A percentile compares a stretch with the other conserved stretches of the same genome.
Evolutionary conservation across 768 basidiomycete genomes (phyloP).

Genomic region (Auriculariales sp.): DNA sequence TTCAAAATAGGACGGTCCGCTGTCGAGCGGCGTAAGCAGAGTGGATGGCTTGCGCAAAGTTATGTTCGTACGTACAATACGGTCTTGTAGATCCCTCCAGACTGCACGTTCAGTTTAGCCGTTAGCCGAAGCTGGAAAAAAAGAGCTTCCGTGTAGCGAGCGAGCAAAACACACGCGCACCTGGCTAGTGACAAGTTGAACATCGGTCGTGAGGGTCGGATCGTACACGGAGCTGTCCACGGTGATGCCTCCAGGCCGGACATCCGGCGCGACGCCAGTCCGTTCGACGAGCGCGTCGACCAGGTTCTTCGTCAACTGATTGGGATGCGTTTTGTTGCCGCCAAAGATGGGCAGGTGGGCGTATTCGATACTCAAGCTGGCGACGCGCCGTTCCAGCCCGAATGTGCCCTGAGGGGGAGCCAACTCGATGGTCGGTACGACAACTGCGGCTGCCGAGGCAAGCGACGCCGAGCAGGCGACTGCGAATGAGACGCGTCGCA

Average conservation of each 20-base stretch:
- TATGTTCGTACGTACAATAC: constrained; percentile 10
- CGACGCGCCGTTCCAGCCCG: constrained; percentile 12
- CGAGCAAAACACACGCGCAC: constrained; percentile 6
- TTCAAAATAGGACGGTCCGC: constrained; percentile 15
- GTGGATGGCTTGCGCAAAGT: background rate
- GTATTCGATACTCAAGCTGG: constrained; percentile 17
- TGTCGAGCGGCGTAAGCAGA: background rate
- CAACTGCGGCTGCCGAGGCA: background rate
- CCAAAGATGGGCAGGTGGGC: constrained; percentile 16
- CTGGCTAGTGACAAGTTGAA: constrained; percentile 12
- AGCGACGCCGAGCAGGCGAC: no score
- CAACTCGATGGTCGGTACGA: constrained; percentile 6
- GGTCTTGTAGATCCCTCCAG: constrained; percentile 16
- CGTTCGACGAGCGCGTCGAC: constrained; percentile 13
- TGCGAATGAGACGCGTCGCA: no score
- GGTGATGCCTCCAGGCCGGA: constrained; percentile 18
- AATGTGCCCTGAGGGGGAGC: constrained; percentile 11
- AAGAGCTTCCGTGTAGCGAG: background rate
- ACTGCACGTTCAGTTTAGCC: constrained; percentile 3
- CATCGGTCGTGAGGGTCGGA: constrained; percentile 9
- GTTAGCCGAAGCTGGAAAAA: background rate
- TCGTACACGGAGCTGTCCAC: constrained; percentile 15
- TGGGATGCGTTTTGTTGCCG: constrained; percentile 15
- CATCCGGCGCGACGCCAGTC: constrained; percentile 15
- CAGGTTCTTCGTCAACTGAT: constrained; percentile 14